Evolutionary conservation across 2,329 filamentous ascomycete genomes (phyloP), one percentile per base, ranked within the genome.

Genomic region (Fusarium sacchari): DNA sequence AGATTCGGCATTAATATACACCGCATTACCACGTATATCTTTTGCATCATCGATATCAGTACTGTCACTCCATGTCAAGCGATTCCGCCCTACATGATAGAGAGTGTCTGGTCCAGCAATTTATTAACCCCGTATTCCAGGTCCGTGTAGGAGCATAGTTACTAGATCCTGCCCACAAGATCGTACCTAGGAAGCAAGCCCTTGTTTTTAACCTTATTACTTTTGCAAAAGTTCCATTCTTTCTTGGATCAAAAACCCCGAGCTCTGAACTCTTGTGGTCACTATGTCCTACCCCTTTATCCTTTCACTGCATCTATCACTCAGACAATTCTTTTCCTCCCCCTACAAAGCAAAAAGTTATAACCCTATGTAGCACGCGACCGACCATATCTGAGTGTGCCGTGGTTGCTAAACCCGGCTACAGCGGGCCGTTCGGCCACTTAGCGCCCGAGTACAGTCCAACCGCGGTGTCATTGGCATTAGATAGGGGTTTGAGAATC

Each of bases 281-380:
- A 14, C 6, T 0, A 2, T 34, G 22, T 18, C 18, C 30, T 34
- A 3, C 22, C 22, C 30, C 47, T 34, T 50, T 24, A 18, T 34
- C 22, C 6, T 18, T 34, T 14, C 3, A 20, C 28, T 50, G 3
- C 47, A 32, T 8, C 17, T 20, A 0, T 34, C 22, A 7, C 30
- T n/a, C 11, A 4, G 7, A n/a, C 22, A 4, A 32, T 32, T 11
- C 22, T 5, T 17, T 7, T 34, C 10, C 28, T 4, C 6, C 15
- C 4, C 12, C 4, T 32, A 0, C 12, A 34, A 12, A 24, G 5
- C 8, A 7, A 24, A 11, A 6, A 6, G 11, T 5, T 14, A 34
- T 24, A 10, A 17, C 17, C 47, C 30, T 50, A 17, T 20, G 8
- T 4, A 20, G 22, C 47, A 50, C 47, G 47, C 47, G 47, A 50